Percentiles rank a stretch among this genome's conserved stretches.
These are phyloP conservation scores for Friedmanniomyces endolithicus DNA, from an alignment of 495 filamentous ascomycete genomes.

Conservation along the genomic window DNA sequence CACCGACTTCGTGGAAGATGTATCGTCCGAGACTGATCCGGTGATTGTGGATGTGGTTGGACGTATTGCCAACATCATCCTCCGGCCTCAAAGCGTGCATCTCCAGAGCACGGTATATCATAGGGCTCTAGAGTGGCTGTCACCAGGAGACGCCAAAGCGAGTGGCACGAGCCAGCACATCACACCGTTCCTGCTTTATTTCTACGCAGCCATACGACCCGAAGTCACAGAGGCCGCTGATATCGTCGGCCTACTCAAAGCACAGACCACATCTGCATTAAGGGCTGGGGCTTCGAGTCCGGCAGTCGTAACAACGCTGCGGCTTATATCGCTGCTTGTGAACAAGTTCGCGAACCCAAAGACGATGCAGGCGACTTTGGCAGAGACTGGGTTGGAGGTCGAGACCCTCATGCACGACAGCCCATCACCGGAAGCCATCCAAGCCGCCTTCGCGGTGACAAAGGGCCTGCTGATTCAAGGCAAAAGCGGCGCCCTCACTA, in stretches of 20 bases:
- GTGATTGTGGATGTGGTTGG: conserved; percentile 50
- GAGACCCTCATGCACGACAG: background rate
- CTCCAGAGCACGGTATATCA: conserved; percentile 35
- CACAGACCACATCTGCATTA: conserved; percentile 9
- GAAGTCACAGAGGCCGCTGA: conserved; percentile 29
- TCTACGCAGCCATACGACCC: conserved; percentile 37
- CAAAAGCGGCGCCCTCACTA: conserved; percentile 27
- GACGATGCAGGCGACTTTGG: conserved; percentile 27
- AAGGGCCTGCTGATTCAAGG: conserved; percentile 32
- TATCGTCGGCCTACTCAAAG: conserved; percentile 26
- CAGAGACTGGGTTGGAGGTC: conserved; percentile 27
- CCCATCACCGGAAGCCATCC: conserved; percentile 10
- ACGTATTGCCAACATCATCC: conserved; percentile 49
- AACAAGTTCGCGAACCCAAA: conserved; percentile 53
- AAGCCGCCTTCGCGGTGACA: conserved; percentile 30
- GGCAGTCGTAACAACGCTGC: conserved; percentile 25
- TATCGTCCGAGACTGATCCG: conserved; percentile 35
- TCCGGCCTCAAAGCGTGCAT: conserved; percentile 40
- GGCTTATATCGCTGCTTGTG: conserved; percentile 48
- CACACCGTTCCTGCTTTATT: conserved; percentile 16
- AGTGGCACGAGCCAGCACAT: background rate
- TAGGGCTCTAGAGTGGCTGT: conserved; percentile 7
- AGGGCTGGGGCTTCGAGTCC: background rate
- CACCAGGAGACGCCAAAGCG: background rate
- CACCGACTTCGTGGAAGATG: conserved; percentile 6